Base-by-base conservation (phyloP, 2,329 filamentous ascomycete species). In the Penicillium sp. region DNA sequence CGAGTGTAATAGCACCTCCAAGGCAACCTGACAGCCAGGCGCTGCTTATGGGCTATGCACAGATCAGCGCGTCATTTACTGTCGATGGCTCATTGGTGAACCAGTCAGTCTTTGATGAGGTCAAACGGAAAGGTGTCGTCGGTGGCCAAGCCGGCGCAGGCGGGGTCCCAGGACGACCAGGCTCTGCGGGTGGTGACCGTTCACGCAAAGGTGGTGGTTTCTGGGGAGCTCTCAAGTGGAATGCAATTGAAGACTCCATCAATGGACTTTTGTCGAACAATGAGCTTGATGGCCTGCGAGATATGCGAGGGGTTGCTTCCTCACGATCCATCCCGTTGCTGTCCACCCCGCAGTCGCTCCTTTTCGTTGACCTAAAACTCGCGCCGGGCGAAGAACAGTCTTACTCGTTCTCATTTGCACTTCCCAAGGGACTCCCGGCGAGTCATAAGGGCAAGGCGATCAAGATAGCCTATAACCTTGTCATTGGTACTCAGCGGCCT, bases 11-110 rank as follows among this genome's bases (percentile, higher is more conserved):
- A 19, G 64, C 63, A 57, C 49, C 64, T 6, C 13, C 61, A 13
- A 70, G 63, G 30, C 33, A 61, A 7, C 56, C 63, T 19, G 68
- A 71, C 48, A 67, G 65, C 56, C 93, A 98, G 74, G 89, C 89
- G 1, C 80, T 99, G 57, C 96, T 99, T 87, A 99, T 99, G 95
- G 95, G 93, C 0, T 99, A 96, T 77, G 94, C 92, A 2, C 95
- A 99, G 70, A 87, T 98, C 2, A 91, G 92, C 76, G 95, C 95
- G 4, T 93, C 91, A 0, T 99, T 99, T 69, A 92, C 88, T 0
- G 80, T 99, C 6, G 95, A 99, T 72, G 93, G 93, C 0, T 97
- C 95, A 1, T 80, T 99, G 25, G 88, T 99, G 61, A 94, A 96
- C 70, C 88, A 96, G 42, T 87, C 87, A 0, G 91, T 91, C 0